Percentiles rank a stretch among this genome's conserved stretches.
phyloP scores from a whole-genome alignment of 768 basidiomycete genomes.

The Boletus coccyginus region DNA sequence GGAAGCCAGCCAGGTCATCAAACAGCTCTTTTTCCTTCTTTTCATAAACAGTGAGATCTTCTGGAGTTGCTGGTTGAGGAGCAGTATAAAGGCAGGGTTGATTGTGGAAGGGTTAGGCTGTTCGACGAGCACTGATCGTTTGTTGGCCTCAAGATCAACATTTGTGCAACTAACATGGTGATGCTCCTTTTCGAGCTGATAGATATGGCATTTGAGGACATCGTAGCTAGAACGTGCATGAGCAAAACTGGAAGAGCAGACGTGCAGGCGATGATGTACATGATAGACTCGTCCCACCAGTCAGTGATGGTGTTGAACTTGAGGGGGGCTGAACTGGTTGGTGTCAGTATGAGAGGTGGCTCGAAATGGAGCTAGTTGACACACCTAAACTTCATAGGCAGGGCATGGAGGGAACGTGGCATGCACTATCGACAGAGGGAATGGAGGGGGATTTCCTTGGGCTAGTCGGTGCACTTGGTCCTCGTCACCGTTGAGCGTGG shows the following conservation, averaged over 20 bases:
- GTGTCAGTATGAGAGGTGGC: neutral
- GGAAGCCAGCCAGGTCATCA: too few species aligned
- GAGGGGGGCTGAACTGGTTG: conserved; percentile 66
- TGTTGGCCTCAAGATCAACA: conserved; percentile 64
- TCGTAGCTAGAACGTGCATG: conserved; percentile 58
- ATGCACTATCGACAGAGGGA: neutral
- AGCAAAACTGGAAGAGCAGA: neutral
- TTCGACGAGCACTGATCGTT: conserved; percentile 54
- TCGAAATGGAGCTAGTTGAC: neutral
- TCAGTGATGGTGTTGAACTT: conserved; percentile 91
- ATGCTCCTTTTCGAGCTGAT: conserved; percentile 81
- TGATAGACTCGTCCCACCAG: conserved; percentile 92
- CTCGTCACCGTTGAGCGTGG: conserved; percentile 1
- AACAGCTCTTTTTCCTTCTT: conserved; percentile 70
- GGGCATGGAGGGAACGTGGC: conserved; percentile 5
- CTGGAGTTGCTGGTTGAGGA: conserved; percentile 77
- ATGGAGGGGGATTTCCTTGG: conserved; percentile 28
- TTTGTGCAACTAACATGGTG: conserved; percentile 40
- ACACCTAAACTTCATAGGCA: conserved; percentile 37
- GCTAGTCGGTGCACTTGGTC: neutral
- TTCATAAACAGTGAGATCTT: conserved; percentile 78
- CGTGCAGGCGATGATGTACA: conserved; percentile 47
- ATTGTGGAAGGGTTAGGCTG: conserved; percentile 37
- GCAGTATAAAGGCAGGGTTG: conserved; percentile 62
- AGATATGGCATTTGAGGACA: conserved; percentile 78